Conservation (phyloP, 768 basidiomycete species). For the Lactarius psammicola region DNA sequence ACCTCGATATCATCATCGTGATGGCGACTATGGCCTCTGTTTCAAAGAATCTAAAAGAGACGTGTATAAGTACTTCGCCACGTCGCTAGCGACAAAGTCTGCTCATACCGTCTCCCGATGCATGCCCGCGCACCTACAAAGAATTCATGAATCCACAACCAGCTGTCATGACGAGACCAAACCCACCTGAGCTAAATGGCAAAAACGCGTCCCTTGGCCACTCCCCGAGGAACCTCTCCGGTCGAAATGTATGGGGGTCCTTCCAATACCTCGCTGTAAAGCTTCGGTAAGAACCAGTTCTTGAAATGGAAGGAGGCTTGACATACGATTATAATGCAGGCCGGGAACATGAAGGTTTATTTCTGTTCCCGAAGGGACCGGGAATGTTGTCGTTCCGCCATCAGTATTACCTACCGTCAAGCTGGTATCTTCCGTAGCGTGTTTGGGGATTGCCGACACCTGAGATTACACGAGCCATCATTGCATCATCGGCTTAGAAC, state of each 20-base stretch:
- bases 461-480: slow-evolving; percentile 33
- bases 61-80: neutral
- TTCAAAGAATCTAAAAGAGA: slow-evolving; percentile 45
- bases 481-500: neutral
- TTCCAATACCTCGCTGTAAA: slow-evolving; percentile 53
- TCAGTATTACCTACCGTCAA: slow-evolving; percentile 36
- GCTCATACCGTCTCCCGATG: slow-evolving; percentile 27
- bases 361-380: slow-evolving; percentile 44
- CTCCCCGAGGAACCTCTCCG: slow-evolving; percentile 37
- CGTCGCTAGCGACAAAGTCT: neutral
- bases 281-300: neutral
- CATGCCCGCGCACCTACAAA: slow-evolving; percentile 28
- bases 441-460: slow-evolving; percentile 46
- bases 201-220: slow-evolving; percentile 38
- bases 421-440: slow-evolving; percentile 46
- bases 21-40: slow-evolving; percentile 48
- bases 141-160: neutral
- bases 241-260: slow-evolving; percentile 48
- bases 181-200: slow-evolving; percentile 34
- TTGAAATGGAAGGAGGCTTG: neutral
- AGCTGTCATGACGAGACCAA: neutral
- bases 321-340: slow-evolving; percentile 51
- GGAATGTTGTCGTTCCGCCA: slow-evolving; percentile 42
- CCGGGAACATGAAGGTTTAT: slow-evolving; percentile 42
- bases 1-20: slow-evolving; percentile 45